Conservation (phyloP, 2,329 filamentous ascomycete species). For the Fusarium mangiferae region DNA sequence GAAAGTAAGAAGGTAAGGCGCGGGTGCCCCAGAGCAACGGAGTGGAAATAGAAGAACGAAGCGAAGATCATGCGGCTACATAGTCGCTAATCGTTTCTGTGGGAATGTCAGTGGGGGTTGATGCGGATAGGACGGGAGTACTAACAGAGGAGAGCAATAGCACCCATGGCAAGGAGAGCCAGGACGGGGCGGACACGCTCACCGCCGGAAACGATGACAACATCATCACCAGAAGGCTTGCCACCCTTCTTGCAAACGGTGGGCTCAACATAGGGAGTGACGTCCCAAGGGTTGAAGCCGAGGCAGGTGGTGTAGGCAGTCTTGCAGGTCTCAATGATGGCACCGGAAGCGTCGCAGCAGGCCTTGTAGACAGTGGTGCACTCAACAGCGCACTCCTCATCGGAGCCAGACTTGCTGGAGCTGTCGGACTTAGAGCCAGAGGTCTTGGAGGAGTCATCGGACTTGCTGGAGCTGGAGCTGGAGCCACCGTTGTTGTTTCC, state of each 20-base stretch:
- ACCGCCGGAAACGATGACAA: conserved; percentile 28
- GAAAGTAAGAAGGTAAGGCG: conserved; percentile 19
- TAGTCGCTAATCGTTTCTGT: conserved; percentile 14
- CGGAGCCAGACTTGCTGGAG: neutral
- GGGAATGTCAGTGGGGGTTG: neutral
- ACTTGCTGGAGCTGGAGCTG: neutral
- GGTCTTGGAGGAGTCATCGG: neutral
- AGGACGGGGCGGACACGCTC: conserved; percentile 28
- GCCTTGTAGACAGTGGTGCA: conserved; percentile 29
- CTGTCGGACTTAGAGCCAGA: neutral
- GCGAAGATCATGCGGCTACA: neutral
- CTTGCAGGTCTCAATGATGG: conserved; percentile 24
- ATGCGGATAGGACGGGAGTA: neutral
- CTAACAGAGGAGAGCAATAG: conserved; percentile 33
- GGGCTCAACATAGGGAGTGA: conserved; percentile 24
- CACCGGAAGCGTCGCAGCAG: conserved; percentile 27
- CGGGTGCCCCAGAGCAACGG: conserved; percentile 10
- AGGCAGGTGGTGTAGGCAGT: conserved; percentile 25
- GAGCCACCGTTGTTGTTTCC: neutral
- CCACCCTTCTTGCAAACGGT: conserved; percentile 29
- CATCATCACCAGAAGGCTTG: conserved; percentile 12
- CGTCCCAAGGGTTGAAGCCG: conserved; percentile 26
- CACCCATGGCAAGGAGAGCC: conserved; percentile 26
- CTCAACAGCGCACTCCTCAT: conserved; percentile 14
- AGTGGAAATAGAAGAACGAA: conserved; percentile 21